Base-by-base conservation (phyloP, 2,329 filamentous ascomycete species). In the Knufia fluminis region DNA sequence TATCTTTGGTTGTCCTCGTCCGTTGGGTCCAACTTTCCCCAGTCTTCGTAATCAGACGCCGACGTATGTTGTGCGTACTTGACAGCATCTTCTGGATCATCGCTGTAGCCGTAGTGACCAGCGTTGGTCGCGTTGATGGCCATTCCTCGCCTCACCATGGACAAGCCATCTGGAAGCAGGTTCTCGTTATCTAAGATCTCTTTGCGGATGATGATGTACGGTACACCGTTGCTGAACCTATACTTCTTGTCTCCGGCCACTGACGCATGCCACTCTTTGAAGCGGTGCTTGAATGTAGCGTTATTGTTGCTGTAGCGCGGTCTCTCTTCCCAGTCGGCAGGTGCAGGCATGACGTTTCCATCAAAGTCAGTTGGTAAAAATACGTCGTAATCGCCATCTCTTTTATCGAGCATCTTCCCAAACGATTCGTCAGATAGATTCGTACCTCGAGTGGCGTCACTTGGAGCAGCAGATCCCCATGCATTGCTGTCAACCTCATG, bases 241-340 rank as follows among this genome's bases (percentile, higher is more conserved):
- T 8, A 7, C 9, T n/a, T 8, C 16, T 36, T 46, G 3, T 4
- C 20, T 3, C 31, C 12, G 24, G 17, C 8, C 28, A 33, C 28
- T 4, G 19, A 46, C 3, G 32, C 19, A 8, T 35, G 20, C 44
- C 44, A 46, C n/a, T 24, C 24, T 4, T 22, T 24, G 32, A 46
- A 46, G 3, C 22, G n/a, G 10, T 19, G 28, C 20, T 38, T 49
- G 41, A 44, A 49, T 2, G 14, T n/a, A 4, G 26, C 39, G 28
- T 49, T 44, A 26, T 43, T 44, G 26, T 49, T 49, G 22, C 24
- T 45, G 40, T 33, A 43, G 12, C 61, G n/a, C 57, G 63, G 51
- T 60, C 69, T 65, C 8, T 54, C 58, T 22, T 68, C 64, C 74
- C 74, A 76, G 20, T 73, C 66, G 16, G 70, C 61, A 1, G 71